Percentiles rank a stretch among this genome's conserved stretches.
Conservation (phyloP, 805 yeast genomes). For the Saccharomycopsis fermentans region DNA sequence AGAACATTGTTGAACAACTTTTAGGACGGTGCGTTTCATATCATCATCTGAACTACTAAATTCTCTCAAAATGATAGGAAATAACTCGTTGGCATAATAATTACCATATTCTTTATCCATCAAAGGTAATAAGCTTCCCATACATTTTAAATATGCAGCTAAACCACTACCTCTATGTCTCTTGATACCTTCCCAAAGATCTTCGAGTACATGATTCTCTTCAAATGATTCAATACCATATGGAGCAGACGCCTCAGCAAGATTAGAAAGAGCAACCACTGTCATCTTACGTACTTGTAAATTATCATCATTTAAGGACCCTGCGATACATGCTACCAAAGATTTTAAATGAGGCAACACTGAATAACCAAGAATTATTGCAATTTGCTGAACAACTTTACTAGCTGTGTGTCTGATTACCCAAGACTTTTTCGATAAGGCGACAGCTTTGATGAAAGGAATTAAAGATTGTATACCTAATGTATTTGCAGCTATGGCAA, state of each 20-base stretch:
- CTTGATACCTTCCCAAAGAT: slow-evolving; percentile 71
- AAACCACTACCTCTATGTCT: slow-evolving; percentile 68
- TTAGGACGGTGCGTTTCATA: slow-evolving; percentile 64
- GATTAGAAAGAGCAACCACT: slow-evolving; percentile 58
- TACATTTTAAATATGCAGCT: slow-evolving; percentile 65
- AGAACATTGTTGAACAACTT: slow-evolving; percentile 59
- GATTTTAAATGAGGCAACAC: slow-evolving; percentile 64
- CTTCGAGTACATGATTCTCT: slow-evolving; percentile 42
- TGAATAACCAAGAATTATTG: slow-evolving; percentile 57
- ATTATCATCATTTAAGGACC: slow-evolving; percentile 57
- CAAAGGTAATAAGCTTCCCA: slow-evolving; percentile 73
- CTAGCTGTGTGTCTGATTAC: slow-evolving; percentile 77
- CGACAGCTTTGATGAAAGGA: slow-evolving; percentile 76
- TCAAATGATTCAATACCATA: slow-evolving; percentile 89
- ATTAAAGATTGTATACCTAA: slow-evolving; percentile 61
- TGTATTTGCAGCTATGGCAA: slow-evolving; percentile 78
- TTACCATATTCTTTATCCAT: slow-evolving; percentile 79
- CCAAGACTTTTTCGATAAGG: slow-evolving; percentile 69
- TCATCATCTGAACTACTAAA: slow-evolving; percentile 80
- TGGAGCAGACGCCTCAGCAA: slow-evolving; percentile 78
- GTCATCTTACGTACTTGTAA: slow-evolving; percentile 56
- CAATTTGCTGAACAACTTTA: slow-evolving; percentile 65
- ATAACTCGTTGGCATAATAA: slow-evolving; percentile 66
- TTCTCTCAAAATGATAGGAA: slow-evolving; percentile 59
- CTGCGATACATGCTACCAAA: slow-evolving; percentile 49